Evolutionary conservation across 2,329 filamentous ascomycete genomes (phyloP), one percentile per base, ranked within the genome.

Genomic region (Fusarium pilosicola): DNA sequence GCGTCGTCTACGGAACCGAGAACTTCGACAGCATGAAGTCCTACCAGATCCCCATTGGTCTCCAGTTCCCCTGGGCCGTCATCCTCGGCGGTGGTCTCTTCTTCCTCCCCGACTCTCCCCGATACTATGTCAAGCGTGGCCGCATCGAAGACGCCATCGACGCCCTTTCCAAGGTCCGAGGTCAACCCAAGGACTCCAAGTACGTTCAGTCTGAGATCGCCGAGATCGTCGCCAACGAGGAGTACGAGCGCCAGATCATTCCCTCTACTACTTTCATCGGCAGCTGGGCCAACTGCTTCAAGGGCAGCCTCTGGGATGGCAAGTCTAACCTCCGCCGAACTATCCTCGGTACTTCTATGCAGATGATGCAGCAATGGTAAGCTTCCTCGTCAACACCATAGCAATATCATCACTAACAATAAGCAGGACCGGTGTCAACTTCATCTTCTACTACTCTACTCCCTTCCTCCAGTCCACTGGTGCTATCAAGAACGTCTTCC

Each of bases 391-490:
- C 52, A 20, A 5, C 18, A 15, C 6, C 75, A n/a, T 17, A 39
- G 3, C 4, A 7, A 30, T 0, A 22, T 17, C 22, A 26, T 2
- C n/a, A 26, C 73, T 75, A 70, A 74, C 55, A n/a, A 52, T 26
- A 26, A 69, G 24, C n/a, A 76, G 89, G 90, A 95, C 93, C 32
- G 94, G 94, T 86, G 93, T 97, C 84, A 97, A 97, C 88, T 97
- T 96, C 84, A 94, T 96, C 87, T 96, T 95, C 87, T 93, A 94
- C 86, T 94, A 92, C 86, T 94, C 93, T 41, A 95, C 93, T 39
- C 90, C 93, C 68, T 97, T 97, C 90, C 93, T 97, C 85, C 84
- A 93, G 84, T 90, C 91, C 30, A 91, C 93, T 36, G 92, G 92
- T 75, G 92, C 93, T 77, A 94, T 97, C 78, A 76, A 81, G 70